Conservation (phyloP, 352 stramenopile species). For the Phytophthora multivora region DNA sequence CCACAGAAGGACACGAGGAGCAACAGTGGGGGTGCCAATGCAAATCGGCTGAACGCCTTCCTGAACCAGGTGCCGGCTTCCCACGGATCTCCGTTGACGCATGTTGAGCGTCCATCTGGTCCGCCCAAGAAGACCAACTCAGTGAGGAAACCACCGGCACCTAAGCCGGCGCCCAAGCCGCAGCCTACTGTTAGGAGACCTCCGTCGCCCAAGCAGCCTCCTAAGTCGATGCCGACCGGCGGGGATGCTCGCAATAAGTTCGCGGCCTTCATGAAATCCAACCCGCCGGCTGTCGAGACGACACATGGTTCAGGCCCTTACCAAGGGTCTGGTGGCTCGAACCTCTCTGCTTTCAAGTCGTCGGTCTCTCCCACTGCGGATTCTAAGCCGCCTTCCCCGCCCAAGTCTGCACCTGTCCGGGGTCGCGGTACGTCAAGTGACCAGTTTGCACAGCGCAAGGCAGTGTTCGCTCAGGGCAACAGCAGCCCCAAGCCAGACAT, state of each 20-base stretch:
- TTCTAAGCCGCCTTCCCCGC: constrained; percentile 22
- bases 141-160: constrained; percentile 41
- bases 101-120: constrained; percentile 58
- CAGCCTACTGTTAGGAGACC: constrained; percentile 26
- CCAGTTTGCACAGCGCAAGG: constrained; percentile 68
- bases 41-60: constrained; percentile 77
- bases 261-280: constrained; percentile 80
- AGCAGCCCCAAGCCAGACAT: constrained; percentile 21
- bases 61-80: constrained; percentile 74
- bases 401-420: constrained; percentile 36
- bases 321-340: constrained; percentile 22
- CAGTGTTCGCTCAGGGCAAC: constrained; percentile 54
- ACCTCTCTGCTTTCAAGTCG: constrained; percentile 31
- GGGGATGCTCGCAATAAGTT: constrained; percentile 75
- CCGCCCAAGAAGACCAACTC: constrained; percentile 55
- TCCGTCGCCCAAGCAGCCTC: constrained; percentile 31
- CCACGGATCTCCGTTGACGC: constrained; percentile 58
- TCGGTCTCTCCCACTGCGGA: constrained; percentile 32
- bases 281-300: constrained; percentile 52
- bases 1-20: constrained; percentile 43
- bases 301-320: constrained; percentile 17
- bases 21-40: constrained; percentile 51
- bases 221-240: constrained; percentile 18
- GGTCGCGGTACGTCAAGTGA: constrained; percentile 40
- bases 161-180: constrained; percentile 21